Percentiles rank a stretch among this genome's conserved stretches.
These are phyloP conservation scores for Boehmeria nivea DNA, from an alignment of 306 rosid genomes.

Conservation along the genomic window DNA sequence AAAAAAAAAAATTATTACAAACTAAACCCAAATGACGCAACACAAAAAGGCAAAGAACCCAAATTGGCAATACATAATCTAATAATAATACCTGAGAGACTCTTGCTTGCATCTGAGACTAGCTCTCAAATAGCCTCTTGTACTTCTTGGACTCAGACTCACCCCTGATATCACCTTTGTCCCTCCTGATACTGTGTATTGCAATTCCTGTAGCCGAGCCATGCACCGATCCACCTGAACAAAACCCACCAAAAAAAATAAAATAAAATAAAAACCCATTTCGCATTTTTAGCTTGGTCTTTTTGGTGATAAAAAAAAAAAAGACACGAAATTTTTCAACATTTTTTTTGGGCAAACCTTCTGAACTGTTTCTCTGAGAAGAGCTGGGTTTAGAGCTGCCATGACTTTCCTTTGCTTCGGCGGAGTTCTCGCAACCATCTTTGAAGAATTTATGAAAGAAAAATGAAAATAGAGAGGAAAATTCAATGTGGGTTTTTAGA, in stretches of 20 bases:
- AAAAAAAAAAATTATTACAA: neutral
- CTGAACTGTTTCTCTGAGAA: slow-evolving; percentile 71
- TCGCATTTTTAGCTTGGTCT: too few species aligned
- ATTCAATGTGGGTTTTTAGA: neutral
- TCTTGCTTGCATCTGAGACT: slow-evolving; percentile 97
- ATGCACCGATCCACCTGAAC: slow-evolving; percentile 85
- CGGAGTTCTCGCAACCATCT: slow-evolving; percentile 97
- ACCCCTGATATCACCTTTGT: slow-evolving; percentile 72
- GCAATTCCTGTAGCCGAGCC: slow-evolving; percentile 89
- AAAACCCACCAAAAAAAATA: slow-evolving; percentile 20
- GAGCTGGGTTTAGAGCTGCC: slow-evolving; percentile 68
- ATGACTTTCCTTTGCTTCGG: slow-evolving; percentile 56
- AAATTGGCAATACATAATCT: neutral
- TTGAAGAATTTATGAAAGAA: slow-evolving; percentile 10
- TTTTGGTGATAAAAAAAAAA: too few species aligned
- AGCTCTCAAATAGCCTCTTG: slow-evolving; percentile 72
- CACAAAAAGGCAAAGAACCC: neutral
- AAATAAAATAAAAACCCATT: too few species aligned
- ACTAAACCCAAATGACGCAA: too few species aligned
- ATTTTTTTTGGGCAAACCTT: slow-evolving; percentile 67
- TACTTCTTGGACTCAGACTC: slow-evolving; percentile 89
- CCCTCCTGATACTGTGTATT: slow-evolving; percentile 74
- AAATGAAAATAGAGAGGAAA: too few species aligned
- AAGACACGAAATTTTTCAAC: too few species aligned
- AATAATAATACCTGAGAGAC: slow-evolving; percentile 51